These are phyloP conservation scores for Dactylellina sp. DNA, from an alignment of 2,329 filamentous ascomycete species.

Conservation along the genomic window DNA sequence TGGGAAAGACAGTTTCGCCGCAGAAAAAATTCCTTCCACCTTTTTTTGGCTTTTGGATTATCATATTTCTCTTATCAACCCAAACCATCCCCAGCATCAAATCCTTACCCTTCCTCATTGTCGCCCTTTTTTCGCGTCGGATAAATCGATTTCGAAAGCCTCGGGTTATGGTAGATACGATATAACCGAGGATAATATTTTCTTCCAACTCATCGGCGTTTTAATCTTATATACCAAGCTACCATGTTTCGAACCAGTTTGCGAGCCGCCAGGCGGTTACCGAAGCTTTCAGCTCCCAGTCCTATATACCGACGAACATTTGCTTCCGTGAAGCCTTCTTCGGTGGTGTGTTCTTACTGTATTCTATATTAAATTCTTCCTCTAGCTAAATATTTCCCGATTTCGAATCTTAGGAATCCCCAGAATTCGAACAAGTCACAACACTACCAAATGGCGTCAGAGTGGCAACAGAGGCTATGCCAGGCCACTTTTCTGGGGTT, in stretches of 20 bases:
- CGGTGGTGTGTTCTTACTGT: conserved; percentile 26
- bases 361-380: background rate
- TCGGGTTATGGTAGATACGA: background rate
- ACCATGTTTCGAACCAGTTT: conserved; percentile 50
- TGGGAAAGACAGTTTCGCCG: conserved; percentile 34
- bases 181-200: conserved; percentile 22
- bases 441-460: conserved; percentile 91
- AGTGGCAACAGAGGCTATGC: conserved; percentile 92
- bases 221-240: too few relatives aligned
- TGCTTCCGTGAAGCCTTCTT: conserved; percentile 35
- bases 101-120: conserved; percentile 2
- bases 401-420: conserved; percentile 73
- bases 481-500: conserved; percentile 92
- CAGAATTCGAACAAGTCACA: conserved; percentile 87
- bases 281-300: conserved; percentile 15
- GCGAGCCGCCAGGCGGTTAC: conserved; percentile 50
- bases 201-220: background rate
- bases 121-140: background rate
- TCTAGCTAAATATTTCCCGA: background rate
- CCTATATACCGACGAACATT: conserved; percentile 41
- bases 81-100: background rate
- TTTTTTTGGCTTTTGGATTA: conserved; percentile 8
- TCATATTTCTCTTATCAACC: conserved; percentile 14
- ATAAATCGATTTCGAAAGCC: background rate
- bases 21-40: conserved; percentile 47